Percentiles rank a stretch among this genome's conserved stretches.
phyloP scores from a whole-genome alignment of 139 green algal species.

The Gonium pectorale region DNA sequence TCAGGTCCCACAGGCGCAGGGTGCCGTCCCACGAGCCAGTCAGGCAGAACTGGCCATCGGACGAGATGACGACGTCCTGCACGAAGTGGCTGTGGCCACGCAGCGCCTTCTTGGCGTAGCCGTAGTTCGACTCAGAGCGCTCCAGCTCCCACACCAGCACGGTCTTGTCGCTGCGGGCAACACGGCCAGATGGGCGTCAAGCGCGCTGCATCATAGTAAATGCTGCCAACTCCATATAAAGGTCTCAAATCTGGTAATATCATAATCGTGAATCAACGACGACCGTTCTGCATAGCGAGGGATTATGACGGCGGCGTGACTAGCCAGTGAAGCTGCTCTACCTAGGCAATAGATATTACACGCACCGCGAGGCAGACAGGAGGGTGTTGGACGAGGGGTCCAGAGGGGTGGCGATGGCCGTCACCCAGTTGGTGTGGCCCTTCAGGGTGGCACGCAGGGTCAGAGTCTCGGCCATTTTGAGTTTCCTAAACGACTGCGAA shows the following conservation, averaged over 20 bases:
- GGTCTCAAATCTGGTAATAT: too few relatives aligned
- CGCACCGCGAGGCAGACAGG: constrained; percentile 91
- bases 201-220: too few relatives aligned
- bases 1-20: constrained; percentile 99
- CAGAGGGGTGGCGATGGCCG: constrained; percentile 93
- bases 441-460: constrained; percentile 81
- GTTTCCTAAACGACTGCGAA: constrained; percentile 24
- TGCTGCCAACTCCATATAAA: too few relatives aligned
- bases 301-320: background rate
- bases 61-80: constrained; percentile 99
- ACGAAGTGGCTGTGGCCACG: constrained; percentile 95
- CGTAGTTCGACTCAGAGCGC: constrained; percentile 85
- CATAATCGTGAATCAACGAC: too few relatives aligned
- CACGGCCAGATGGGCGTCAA: too few relatives aligned
- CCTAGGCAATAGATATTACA: too few relatives aligned
- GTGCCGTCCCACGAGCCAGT: constrained; percentile 98
- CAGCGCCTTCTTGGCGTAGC: constrained; percentile 82
- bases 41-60: constrained; percentile 97
- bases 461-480: constrained; percentile 84
- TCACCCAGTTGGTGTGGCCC: constrained; percentile 88
- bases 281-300: background rate
- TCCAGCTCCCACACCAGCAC: constrained; percentile 96
- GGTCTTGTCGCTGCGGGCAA: constrained; percentile 97
- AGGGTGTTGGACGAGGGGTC: constrained; percentile 94
- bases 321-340: background rate